Conservation (phyloP, 306 rosid genomes). For the Cucurbita pepo region DNA sequence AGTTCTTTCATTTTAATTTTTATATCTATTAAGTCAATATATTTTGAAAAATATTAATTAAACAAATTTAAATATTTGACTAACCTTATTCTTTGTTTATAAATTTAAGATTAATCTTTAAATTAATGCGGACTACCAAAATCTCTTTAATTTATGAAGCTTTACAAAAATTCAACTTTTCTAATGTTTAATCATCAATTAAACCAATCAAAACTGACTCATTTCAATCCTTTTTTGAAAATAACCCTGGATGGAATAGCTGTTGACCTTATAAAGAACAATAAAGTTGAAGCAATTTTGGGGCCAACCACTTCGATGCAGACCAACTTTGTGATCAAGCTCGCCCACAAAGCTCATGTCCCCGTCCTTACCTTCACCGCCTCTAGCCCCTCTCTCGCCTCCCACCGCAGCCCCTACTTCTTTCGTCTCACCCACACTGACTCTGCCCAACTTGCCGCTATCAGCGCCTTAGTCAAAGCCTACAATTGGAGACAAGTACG, state of each 20-base stretch:
- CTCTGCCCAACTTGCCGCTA: constrained; percentile 24
- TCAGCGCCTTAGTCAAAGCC: constrained; percentile 17
- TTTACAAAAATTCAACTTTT: no score
- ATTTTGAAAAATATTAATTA: no score
- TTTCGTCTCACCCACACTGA: constrained; percentile 29
- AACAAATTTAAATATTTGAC: no score
- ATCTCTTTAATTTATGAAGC: no score
- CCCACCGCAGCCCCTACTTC: constrained; percentile 25
- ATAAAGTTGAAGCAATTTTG: constrained; percentile 18
- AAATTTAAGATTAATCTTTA: no score
- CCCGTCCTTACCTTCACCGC: constrained; percentile 44
- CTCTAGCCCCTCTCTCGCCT: constrained; percentile 31
- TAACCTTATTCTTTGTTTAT: no score
- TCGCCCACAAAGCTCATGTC: constrained; percentile 28
- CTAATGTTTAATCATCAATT: no score
- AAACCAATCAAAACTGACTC: no score
- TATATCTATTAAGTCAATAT: no score
- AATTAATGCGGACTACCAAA: no score
- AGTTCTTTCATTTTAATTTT: no score
- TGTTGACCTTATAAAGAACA: constrained; percentile 12
- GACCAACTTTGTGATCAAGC: constrained; percentile 29
- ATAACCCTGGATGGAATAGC: neutral
- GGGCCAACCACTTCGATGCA: constrained; percentile 40
- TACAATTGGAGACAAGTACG: constrained; percentile 21
- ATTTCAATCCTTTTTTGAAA: neutral